phyloP scores from a whole-genome alignment of 768 basidiomycete genomes.

The Phylloporus rhodoxanthus region DNA sequence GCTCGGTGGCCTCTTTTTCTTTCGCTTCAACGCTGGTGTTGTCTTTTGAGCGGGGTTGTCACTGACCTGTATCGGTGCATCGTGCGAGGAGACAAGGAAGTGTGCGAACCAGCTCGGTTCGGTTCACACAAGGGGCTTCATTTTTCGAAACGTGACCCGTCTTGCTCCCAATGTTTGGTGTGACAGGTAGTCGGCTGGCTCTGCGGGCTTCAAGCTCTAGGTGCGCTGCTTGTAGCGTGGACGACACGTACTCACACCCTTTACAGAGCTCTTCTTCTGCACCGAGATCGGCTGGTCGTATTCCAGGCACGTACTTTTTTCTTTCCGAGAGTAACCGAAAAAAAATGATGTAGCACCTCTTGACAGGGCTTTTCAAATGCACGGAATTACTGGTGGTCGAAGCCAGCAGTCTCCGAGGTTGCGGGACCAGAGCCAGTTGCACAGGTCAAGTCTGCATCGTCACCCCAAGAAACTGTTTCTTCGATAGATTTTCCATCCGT shows the following conservation, averaged over 20 bases:
- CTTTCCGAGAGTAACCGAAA: not conserved
- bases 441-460: not conserved
- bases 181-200: constrained; percentile 19
- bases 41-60: not conserved
- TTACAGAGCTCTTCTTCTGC: constrained; percentile 13
- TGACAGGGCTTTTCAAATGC: constrained; percentile 11
- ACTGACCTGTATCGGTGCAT: constrained; percentile 27
- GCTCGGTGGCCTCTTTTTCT: constrained; percentile 41
- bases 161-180: constrained; percentile 15
- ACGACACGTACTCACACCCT: constrained; percentile 7
- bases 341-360: constrained; percentile 2
- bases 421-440: not conserved
- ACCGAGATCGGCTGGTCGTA: constrained; percentile 8
- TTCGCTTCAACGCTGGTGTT: not conserved
- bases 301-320: constrained; percentile 18
- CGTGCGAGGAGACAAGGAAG: constrained; percentile 1
- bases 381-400: constrained; percentile 33
- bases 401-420: constrained; percentile 8
- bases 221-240: constrained; percentile 5
- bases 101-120: constrained; percentile 22
- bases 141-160: not conserved
- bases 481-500: no score
- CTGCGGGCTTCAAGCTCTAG: constrained; percentile 21
- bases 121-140: constrained; percentile 4
- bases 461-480: not conserved